Conservation (phyloP, 2,329 filamentous ascomycete genomes). For the Venturia effusa region DNA sequence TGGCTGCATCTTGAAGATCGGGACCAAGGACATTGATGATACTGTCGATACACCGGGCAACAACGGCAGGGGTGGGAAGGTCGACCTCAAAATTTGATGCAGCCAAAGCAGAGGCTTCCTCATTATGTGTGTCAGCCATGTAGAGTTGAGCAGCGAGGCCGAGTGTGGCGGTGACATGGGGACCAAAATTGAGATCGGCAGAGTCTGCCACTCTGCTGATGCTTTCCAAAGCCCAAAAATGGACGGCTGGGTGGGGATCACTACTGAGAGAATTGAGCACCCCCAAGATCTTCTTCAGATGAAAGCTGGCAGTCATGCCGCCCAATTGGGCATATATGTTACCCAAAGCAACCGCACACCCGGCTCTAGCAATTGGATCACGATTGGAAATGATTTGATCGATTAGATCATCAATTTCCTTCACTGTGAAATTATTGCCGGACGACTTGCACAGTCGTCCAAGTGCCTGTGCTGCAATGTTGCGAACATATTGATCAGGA, state of each 20-base stretch:
- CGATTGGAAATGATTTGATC: conserved; percentile 91
- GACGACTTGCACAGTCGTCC: conserved; percentile 76
- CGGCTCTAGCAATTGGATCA: conserved; percentile 84
- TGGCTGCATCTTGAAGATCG: conserved; percentile 84
- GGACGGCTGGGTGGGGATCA: conserved; percentile 87
- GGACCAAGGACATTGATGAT: conserved; percentile 92
- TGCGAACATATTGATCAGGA: conserved; percentile 75
- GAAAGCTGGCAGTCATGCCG: conserved; percentile 92
- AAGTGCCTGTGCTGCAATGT: conserved; percentile 72
- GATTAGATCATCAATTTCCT: conserved; percentile 81
- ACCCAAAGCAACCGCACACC: conserved; percentile 86
- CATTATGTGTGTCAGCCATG: conserved; percentile 80
- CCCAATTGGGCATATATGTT: conserved; percentile 92
- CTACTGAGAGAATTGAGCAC: conserved; percentile 97
- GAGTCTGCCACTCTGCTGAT: conserved; percentile 80
- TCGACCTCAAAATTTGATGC: conserved; percentile 88
- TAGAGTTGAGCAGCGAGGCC: conserved; percentile 93
- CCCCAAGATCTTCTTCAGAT: conserved; percentile 93
- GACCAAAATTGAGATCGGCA: conserved; percentile 82
- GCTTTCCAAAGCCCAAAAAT: conserved; percentile 92
- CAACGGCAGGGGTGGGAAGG: conserved; percentile 67
- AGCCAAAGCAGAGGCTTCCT: conserved; percentile 66
- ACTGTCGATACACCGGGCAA: conserved; percentile 85
- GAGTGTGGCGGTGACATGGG: conserved; percentile 79
- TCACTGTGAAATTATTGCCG: conserved; percentile 79